These are phyloP conservation scores for Gigaspora rosea DNA, from an alignment of 192 early-diverging fungal species.

Conservation along the genomic window DNA sequence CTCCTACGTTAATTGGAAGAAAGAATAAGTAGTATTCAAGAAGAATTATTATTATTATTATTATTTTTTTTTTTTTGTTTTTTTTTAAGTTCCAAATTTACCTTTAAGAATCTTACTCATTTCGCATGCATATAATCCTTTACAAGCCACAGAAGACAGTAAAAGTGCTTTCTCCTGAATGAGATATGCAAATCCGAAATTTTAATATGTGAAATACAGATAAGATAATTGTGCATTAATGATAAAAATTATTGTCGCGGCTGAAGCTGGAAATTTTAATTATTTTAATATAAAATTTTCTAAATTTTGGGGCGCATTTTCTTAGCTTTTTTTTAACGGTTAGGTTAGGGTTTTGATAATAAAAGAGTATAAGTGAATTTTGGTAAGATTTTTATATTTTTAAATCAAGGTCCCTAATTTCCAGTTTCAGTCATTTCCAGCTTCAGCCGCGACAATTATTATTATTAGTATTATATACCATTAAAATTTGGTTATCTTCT, in stretches of 20 bases:
- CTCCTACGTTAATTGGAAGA: conserved; percentile 41
- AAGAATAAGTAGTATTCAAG: conserved; percentile 19
- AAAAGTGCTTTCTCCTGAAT: conserved; percentile 53
- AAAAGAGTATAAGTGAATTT: no score
- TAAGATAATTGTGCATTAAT: not conserved
- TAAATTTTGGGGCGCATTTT: no score
- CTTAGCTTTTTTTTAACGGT: no score
- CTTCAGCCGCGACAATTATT: no score
- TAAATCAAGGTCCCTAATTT: no score
- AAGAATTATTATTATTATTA: not conserved
- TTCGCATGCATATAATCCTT: conserved; percentile 45
- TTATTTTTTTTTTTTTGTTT: not conserved
- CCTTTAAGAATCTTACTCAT: not conserved
- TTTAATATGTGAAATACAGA: not conserved
- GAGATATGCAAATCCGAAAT: not conserved
- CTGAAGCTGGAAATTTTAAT: no score
- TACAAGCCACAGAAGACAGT: conserved; percentile 54
- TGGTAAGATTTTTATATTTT: no score
- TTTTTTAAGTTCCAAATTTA: conserved; percentile 2
- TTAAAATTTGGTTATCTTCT: not conserved
- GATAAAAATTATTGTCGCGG: not conserved
- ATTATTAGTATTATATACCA: not conserved
- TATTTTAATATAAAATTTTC: no score
- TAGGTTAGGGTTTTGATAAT: no score
- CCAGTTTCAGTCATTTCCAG: no score